Evolutionary conservation across 2,329 filamentous ascomycete species (phyloP), one percentile per base, ranked within the genome.

Genomic region (Nakataea oryzae): DNA sequence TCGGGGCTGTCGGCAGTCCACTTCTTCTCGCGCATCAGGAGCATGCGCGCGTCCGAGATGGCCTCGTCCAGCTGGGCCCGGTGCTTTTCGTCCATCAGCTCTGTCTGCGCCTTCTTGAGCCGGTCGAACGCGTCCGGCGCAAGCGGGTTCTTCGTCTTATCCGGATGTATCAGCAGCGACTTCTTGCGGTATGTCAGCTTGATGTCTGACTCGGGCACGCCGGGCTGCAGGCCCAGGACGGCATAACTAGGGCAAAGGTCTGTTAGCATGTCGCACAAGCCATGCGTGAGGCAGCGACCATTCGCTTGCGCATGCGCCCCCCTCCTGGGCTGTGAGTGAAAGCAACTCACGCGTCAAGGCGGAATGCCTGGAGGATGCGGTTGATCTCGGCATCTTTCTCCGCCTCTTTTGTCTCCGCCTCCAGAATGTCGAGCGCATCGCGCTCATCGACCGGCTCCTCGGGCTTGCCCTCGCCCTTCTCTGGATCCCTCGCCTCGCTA

Each of bases 311-410:
- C 34, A 47, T 59, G 29, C 32, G 60, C 41, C 8, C n/a, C 9
- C 55, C 56, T 2, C 13, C 26, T 41, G 28, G 54, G 58, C 29
- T 3, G 30, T 7, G 54, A 7, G 29, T 27, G 26, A 58, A 26
- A 41, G 32, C 28, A 13, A 71, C 78, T 68, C 72, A 82, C 79
- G 83, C 83, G 72, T 86, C 81, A 24, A 86, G 85, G 69, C 89
- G 86, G 75, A 99, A 99, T 58, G 93, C 90, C 70, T 89, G 89
- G 67, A 96, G 82, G 68, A 99, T 99, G 64, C 93, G 89, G 71
- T 96, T 91, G 70, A 97, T 97, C 74, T 97, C 93, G 64, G 89
- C 88, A 82, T 97, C 95, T 90, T 97, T 97, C 71, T 90, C 88
- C 71, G 93, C 96, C 73, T 96, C 93, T 70, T 93, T 96, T 62